These are phyloP conservation scores for Yueomyces sp. DNA, from an alignment of 805 yeast genomes.

Conservation along the genomic window DNA sequence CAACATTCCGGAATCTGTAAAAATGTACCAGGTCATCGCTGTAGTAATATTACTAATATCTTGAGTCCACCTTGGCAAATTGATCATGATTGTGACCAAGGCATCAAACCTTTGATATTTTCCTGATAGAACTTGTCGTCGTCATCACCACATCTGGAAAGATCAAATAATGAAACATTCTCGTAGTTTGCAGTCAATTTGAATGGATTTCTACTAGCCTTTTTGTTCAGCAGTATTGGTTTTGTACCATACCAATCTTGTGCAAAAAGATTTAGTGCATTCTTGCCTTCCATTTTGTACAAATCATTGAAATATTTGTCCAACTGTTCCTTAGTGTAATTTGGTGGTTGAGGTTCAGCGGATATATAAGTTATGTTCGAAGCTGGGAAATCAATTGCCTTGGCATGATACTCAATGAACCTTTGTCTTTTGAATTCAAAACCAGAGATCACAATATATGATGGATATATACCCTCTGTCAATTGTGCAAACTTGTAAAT, in stretches of 20 bases:
- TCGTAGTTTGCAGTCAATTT: slow-evolving; percentile 28
- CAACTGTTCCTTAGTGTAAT: slow-evolving; percentile 13
- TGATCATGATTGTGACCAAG: slow-evolving; percentile 13
- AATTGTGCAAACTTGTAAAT: slow-evolving; percentile 38
- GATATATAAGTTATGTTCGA: slow-evolving; percentile 38
- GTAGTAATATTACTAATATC: too few species aligned
- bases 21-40: too few species aligned
- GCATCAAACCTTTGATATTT: slow-evolving; percentile 17
- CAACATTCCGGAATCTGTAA: too few species aligned
- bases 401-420: slow-evolving; percentile 41
- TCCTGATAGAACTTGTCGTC: slow-evolving; percentile 10
- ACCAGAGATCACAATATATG: slow-evolving; percentile 44
- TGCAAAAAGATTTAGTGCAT: slow-evolving; percentile 42
- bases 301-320: slow-evolving; percentile 34
- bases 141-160: slow-evolving; percentile 2
- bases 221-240: slow-evolving; percentile 34
- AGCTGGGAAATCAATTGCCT: slow-evolving; percentile 33
- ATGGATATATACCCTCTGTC: slow-evolving; percentile 33
- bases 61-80: too few species aligned
- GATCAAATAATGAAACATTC: slow-evolving; percentile 3
- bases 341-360: slow-evolving; percentile 38
- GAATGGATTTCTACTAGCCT: slow-evolving; percentile 43
- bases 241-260: slow-evolving; percentile 46
- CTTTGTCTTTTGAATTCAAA: slow-evolving; percentile 60
- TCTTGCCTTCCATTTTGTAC: slow-evolving; percentile 32